Percentiles rank a stretch among this genome's conserved stretches.
Evolutionary conservation across 2,329 filamentous ascomycete species (phyloP).

Genomic region (Cladophialophora immunda): DNA sequence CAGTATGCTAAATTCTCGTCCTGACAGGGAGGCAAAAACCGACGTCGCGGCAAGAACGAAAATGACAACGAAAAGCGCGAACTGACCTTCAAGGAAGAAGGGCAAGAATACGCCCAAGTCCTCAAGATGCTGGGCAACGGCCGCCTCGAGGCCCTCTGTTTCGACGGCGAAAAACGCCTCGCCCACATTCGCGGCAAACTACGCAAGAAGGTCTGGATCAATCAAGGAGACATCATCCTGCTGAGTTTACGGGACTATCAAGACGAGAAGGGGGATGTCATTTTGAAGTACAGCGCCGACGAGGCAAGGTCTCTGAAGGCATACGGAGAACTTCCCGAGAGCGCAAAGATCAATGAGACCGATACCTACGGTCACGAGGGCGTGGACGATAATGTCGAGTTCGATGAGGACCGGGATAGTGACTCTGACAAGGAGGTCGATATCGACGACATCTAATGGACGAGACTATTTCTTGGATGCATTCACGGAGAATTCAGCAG

Average conservation of each 20-base stretch:
- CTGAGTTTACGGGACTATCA: conserved; percentile 90
- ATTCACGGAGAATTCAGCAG: neutral
- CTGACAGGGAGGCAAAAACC: conserved; percentile 94
- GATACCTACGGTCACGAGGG: conserved; percentile 92
- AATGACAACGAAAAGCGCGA: conserved; percentile 99
- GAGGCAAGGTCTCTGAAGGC: conserved; percentile 95
- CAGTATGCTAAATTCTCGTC: neutral
- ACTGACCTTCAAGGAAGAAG: conserved; percentile 98
- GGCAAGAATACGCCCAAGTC: conserved; percentile 89
- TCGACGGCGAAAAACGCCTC: conserved; percentile 88
- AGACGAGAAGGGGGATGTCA: conserved; percentile 91
- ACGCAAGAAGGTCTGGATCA: conserved; percentile 99
- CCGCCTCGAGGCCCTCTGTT: conserved; percentile 90
- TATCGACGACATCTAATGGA: conserved; percentile 85
- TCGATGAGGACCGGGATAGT: conserved; percentile 86
- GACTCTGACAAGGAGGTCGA: conserved; percentile 74
- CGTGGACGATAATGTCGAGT: conserved; percentile 98
- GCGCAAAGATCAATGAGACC: conserved; percentile 99
- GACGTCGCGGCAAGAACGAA: conserved; percentile 98
- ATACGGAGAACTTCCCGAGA: conserved; percentile 96
- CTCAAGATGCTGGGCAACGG: conserved; percentile 97
- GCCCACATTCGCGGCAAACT: conserved; percentile 94
- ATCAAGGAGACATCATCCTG: conserved; percentile 94
- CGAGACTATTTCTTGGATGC: conserved; percentile 18
- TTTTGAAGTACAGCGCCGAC: conserved; percentile 94